Conservation (phyloP, 2,329 filamentous ascomycete species). For the Plenodomus biglobosus region DNA sequence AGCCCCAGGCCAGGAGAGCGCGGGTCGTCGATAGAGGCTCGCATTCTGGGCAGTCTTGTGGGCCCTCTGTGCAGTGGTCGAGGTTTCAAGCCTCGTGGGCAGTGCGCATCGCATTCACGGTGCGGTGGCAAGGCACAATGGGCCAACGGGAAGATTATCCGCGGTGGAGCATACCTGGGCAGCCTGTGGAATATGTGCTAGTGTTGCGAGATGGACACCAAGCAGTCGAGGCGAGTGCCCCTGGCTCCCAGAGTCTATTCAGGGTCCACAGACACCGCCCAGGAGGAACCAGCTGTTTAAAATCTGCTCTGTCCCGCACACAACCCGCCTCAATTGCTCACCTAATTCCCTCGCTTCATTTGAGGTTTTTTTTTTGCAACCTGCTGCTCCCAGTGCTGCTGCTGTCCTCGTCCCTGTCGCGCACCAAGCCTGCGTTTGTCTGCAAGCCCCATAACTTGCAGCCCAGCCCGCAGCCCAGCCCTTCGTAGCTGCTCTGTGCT, state of each 20-base stretch:
- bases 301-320: slow-evolving; percentile 20
- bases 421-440: slow-evolving; percentile 4
- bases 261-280: slow-evolving; percentile 31
- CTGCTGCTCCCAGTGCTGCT: background rate
- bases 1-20: slow-evolving; percentile 15
- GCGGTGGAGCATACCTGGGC: slow-evolving; percentile 20
- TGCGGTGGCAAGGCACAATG: slow-evolving; percentile 26
- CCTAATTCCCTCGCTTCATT: slow-evolving; percentile 3
- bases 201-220: slow-evolving; percentile 17
- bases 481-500: background rate
- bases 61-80: background rate
- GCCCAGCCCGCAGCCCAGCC: background rate
- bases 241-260: slow-evolving; percentile 18
- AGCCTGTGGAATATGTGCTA: slow-evolving; percentile 10
- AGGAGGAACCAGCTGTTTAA: slow-evolving; percentile 11
- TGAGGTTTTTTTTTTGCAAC: slow-evolving; percentile 1
- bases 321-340: slow-evolving; percentile 5
- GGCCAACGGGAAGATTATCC: slow-evolving; percentile 13
- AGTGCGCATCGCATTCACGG: slow-evolving; percentile 16
- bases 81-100: slow-evolving; percentile 13
- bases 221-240: slow-evolving; percentile 16
- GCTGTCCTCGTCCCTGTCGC: background rate
- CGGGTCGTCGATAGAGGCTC: slow-evolving; percentile 13
- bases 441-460: background rate
- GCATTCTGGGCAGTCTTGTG: slow-evolving; percentile 7